Percentiles rank a stretch among this genome's conserved stretches.
Evolutionary conservation across 2,329 filamentous ascomycete genomes (phyloP).

Genomic region (Penicillium sp.): DNA sequence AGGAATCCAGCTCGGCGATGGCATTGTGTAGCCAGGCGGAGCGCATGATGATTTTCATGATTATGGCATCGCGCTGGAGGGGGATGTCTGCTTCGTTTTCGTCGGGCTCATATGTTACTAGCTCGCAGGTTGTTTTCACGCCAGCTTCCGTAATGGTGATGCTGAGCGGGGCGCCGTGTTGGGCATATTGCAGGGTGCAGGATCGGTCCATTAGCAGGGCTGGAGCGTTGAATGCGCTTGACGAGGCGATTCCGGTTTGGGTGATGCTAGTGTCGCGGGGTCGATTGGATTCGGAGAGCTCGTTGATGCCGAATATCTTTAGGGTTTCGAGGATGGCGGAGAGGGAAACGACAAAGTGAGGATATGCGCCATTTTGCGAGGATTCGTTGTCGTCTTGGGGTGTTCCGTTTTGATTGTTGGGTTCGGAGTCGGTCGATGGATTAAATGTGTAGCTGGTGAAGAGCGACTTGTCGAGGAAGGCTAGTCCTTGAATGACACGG

Average conservation of each 20-base stretch:
- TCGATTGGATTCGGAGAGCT: constrained; percentile 47
- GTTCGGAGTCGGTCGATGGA: constrained; percentile 33
- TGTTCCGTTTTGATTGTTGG: constrained; percentile 13
- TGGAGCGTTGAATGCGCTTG: constrained; percentile 80
- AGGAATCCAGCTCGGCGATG: constrained; percentile 56
- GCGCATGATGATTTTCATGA: constrained; percentile 95
- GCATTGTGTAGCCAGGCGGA: constrained; percentile 53
- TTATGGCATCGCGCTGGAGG: constrained; percentile 74
- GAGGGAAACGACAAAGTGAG: constrained; percentile 83
- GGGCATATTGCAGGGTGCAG: constrained; percentile 76
- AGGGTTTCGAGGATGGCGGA: constrained; percentile 86
- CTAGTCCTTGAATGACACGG: constrained; percentile 84
- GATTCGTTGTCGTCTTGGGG: constrained; percentile 40
- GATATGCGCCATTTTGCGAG: constrained; percentile 45
- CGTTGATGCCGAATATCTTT: constrained; percentile 86
- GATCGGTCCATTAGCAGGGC: constrained; percentile 80
- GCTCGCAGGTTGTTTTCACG: constrained; percentile 83
- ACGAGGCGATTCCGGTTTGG: constrained; percentile 43
- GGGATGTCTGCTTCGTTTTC: constrained; percentile 64
- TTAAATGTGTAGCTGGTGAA: constrained; percentile 83
- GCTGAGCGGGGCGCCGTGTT: constrained; percentile 74
- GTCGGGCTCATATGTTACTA: constrained; percentile 83
- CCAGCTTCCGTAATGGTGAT: constrained; percentile 83
- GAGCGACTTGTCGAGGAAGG: constrained; percentile 82
- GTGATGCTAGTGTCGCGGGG: constrained; percentile 32